phyloP scores from a whole-genome alignment of 176 grass and related monocot genomes.

The Pontederia crassipes region DNA sequence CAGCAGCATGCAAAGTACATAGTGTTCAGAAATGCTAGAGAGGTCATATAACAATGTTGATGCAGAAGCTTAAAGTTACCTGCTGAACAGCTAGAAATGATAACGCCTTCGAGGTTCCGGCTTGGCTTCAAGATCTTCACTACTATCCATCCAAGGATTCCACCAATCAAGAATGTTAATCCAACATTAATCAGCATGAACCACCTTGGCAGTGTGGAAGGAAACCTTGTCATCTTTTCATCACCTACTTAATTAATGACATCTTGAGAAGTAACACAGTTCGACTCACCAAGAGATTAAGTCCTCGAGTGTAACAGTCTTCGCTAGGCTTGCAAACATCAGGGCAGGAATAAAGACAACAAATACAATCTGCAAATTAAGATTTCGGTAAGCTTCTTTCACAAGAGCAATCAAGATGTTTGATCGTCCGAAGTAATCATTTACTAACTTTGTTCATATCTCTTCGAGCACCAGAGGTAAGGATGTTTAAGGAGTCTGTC shows the following conservation, averaged over 20 bases:
- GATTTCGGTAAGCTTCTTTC: too few relatives aligned
- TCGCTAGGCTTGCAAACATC: constrained; percentile 41
- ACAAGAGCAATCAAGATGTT: too few relatives aligned
- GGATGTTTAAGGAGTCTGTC: constrained; percentile 19
- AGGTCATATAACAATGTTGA: background rate
- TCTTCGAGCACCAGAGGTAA: constrained; percentile 24
- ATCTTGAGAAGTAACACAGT: background rate
- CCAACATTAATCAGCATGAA: constrained; percentile 61
- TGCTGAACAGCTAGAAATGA: constrained; percentile 48
- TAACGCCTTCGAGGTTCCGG: constrained; percentile 23
- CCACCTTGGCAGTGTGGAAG: constrained; percentile 23
- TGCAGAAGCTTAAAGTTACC: constrained; percentile 19
- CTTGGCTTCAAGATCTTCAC: constrained; percentile 25
- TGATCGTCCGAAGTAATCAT: too few relatives aligned
- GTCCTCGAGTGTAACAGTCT: constrained; percentile 48
- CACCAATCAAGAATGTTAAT: constrained; percentile 34
- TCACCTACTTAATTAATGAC: background rate
- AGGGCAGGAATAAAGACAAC: constrained; percentile 41
- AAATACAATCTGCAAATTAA: constrained; percentile 22
- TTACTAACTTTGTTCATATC: constrained; percentile 40
- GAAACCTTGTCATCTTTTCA: background rate
- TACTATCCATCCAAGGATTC: constrained; percentile 32
- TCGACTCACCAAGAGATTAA: constrained; percentile 45
- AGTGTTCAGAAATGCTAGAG: background rate
- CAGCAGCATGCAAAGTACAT: background rate